Percentiles rank a stretch among this genome's conserved stretches.
phyloP scores from a whole-genome alignment of 164 flowering plant genomes.

The Piper betle region DNA sequence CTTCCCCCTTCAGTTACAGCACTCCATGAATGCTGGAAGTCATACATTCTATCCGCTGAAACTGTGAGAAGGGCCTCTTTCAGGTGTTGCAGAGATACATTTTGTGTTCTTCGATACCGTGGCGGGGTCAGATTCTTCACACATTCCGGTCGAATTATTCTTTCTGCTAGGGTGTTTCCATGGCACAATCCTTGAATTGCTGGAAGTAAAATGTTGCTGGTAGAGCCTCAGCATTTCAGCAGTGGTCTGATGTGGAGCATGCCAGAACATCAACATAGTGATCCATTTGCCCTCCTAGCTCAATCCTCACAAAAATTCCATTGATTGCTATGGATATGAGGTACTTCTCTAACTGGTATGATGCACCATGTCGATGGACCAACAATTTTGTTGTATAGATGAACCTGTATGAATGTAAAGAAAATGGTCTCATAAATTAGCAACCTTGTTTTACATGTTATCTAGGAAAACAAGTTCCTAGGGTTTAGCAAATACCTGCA shows the following conservation, averaged over 20 bases:
- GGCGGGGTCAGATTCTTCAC: conserved; percentile 63
- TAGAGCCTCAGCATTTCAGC: conserved; percentile 66
- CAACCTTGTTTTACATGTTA: too few relatives aligned
- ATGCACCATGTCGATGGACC: conserved; percentile 61
- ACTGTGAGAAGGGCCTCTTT: conserved; percentile 72
- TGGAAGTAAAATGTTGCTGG: conserved; percentile 70
- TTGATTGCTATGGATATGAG: conserved; percentile 64
- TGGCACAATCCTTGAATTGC: conserved; percentile 63
- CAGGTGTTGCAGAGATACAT: conserved; percentile 34
- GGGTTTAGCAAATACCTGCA: conserved; percentile 41
- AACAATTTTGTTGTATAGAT: conserved; percentile 67
- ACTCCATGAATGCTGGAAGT: conserved; percentile 89
- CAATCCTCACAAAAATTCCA: conserved; percentile 68
- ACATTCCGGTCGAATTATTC: conserved; percentile 64
- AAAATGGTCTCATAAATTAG: too few relatives aligned
- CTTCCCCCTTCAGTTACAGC: conserved; percentile 58
- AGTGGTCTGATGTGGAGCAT: conserved; percentile 65
- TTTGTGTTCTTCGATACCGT: conserved; percentile 50
- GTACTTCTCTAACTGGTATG: conserved; percentile 72
- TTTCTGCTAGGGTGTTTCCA: conserved; percentile 57
- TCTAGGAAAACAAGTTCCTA: too few relatives aligned
- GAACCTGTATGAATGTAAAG: conserved; percentile 40
- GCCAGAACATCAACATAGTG: conserved; percentile 73
- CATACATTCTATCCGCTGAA: conserved; percentile 86
- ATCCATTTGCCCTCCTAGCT: conserved; percentile 76